Evolutionary conservation across 2,329 filamentous ascomycete genomes (phyloP), one percentile per base, ranked within the genome.

Genomic region (Torrubiella hemipterigena): DNA sequence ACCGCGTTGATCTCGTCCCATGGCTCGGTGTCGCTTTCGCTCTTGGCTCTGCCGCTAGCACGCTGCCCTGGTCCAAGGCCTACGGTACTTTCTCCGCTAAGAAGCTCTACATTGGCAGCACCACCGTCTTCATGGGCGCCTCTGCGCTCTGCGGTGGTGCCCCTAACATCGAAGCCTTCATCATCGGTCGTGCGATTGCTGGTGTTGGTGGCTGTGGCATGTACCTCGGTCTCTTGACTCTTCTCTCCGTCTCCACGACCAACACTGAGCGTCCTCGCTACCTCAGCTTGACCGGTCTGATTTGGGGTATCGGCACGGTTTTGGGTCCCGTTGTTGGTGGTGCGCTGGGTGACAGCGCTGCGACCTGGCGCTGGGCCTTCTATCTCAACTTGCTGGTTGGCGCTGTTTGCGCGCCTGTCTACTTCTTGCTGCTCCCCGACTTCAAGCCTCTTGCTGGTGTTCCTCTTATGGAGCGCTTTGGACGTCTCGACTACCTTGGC

Each of bases 321-420:
- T 43, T 68, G 2, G 66, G 65, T 0, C 65, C 64, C 1, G 49
- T 68, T 50, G 45, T 65, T 17, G 61, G 61, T 5, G 61, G 60
- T 16, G 53, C 51, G 0, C 61, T 66, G 22, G 47, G 52, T 4
- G 54, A 55, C 19, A 40, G 41, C 3, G 52, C 49, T 1, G 58
- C 51, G 0, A 51, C 48, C 0, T 66, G 61, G 61, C 37, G 61
- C 14, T 64, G 55, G 55, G 36, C 27, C 17, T 52, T 38, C 14
- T 42, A 46, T 11, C 65, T 74, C 49, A 73, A 73, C 38, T 51
- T 73, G 1, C 47, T 64, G 17, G 57, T 63, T 5, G 67, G 49
- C 3, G 59, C 42, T 14, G 44, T 56, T 16, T 43, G 45, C 11
- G 39, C 51, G 1, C 51, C 52, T 0, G 41, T 37, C 1, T 55